Base-by-base conservation (phyloP, 306 rosid species). In the Medicago arabica region DNA sequence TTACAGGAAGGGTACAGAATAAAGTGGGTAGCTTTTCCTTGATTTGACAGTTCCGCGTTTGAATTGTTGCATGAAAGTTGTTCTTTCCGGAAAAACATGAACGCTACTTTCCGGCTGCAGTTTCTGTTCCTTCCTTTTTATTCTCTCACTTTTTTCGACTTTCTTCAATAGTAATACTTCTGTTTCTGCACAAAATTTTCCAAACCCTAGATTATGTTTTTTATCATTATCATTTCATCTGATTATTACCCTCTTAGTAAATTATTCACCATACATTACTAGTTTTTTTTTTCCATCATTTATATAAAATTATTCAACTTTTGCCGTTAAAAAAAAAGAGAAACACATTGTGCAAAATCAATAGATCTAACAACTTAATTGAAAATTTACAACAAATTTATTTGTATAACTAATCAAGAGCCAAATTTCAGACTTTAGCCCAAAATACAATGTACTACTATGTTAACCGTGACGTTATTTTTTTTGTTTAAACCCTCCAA, bases 31-130 rank as follows among this genome's bases (percentile, higher is more conserved):
- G 18, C 86, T 79, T 85, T 92, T 73, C 15, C 6, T 16, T 76
- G 93, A 91, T 85, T 88, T 78, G 92, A 84, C 88, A 82, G 88
- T 84, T 83, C 82, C 54, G 70, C 19, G 51, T 78, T 63, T 71
- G 76, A 79, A 75, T 67, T 58, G 64, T 58, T 72, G 83, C 77
- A 80, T 76, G 83, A 77, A 83, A 74, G 76, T 64, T 19, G 85
- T 77, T 82, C 88, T 86, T 70, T 87, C 85, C 79, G 79, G 79
- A 82, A 87, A 83, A 88, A 80, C 88, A 81, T 76, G 89, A 80
- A 50, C 2, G 17, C 68, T 58, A 81, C 83, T 86, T 76, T 82
- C 84, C 69, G 69, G 68, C 79, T 70, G 66, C 89, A 70, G 86
- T 76, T 69, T 85, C 78, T 80, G 75, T 31, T 54, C 72, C 73